These are phyloP conservation scores for Cercophora newfieldiana DNA, from an alignment of 495 filamentous ascomycete genomes.

Conservation along the genomic window DNA sequence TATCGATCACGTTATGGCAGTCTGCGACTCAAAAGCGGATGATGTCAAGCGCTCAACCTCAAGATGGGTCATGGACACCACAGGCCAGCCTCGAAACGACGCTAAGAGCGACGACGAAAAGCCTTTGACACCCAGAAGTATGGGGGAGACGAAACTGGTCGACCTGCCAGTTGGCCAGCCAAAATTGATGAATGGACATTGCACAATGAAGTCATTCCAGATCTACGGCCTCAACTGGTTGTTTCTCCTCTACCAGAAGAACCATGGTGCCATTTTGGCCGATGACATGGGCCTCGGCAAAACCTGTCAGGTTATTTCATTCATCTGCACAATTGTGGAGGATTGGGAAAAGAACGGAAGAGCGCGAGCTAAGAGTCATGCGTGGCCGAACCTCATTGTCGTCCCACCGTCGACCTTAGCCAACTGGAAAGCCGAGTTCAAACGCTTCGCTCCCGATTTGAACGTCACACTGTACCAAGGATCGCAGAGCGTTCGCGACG, in stretches of 20 bases:
- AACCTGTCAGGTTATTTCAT: conserved; percentile 93
- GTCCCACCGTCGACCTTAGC: conserved; percentile 92
- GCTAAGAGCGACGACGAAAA: conserved; percentile 26
- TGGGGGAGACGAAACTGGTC: conserved; percentile 26
- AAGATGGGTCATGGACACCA: conserved; percentile 75
- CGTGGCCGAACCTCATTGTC: conserved; percentile 79
- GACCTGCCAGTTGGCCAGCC: conserved; percentile 58
- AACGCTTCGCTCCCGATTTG: conserved; percentile 77
- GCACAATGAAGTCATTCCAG: conserved; percentile 87
- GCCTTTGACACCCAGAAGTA: conserved; percentile 32
- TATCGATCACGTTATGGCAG: conserved; percentile 72
- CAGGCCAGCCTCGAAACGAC: conserved; percentile 48
- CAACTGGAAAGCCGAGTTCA: conserved; percentile 92
- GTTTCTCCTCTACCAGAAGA: conserved; percentile 70
- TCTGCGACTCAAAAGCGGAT: conserved; percentile 69
- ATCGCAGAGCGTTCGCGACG: conserved; percentile 58
- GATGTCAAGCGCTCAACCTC: conserved; percentile 69
- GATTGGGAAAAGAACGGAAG: conserved; percentile 31
- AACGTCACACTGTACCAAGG: conserved; percentile 82
- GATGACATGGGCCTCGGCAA: conserved; percentile 99
- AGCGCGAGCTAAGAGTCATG: conserved; percentile 46
- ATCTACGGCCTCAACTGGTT: conserved; percentile 95
- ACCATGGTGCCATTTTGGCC: conserved; percentile 83
- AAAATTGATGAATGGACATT: conserved; percentile 64
- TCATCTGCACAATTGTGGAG: conserved; percentile 79